phyloP scores from a whole-genome alignment of 2,329 filamentous ascomycete genomes.

The Alternaria sp. region DNA sequence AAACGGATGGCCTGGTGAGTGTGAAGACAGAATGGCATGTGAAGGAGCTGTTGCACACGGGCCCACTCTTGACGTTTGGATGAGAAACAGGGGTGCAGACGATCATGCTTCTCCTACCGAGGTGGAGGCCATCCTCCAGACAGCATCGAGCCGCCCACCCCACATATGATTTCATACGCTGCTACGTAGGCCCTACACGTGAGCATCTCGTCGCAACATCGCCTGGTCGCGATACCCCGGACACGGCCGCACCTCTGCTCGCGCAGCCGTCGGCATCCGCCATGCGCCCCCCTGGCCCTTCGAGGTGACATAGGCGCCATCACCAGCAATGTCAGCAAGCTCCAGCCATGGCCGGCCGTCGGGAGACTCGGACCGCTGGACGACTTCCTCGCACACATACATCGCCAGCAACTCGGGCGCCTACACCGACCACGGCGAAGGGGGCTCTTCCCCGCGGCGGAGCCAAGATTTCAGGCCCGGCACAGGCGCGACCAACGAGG shows the following conservation, averaged over 20 bases:
- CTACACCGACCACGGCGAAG: slow-evolving; percentile 35
- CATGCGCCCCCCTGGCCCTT: slow-evolving; percentile 35
- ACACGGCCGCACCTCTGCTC: slow-evolving; percentile 8
- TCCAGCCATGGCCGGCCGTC: slow-evolving; percentile 44
- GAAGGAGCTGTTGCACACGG: slow-evolving; percentile 2
- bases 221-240: neutral
- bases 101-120: slow-evolving; percentile 1
- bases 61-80: neutral
- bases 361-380: slow-evolving; percentile 42
- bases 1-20: neutral
- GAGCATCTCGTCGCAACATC: neutral
- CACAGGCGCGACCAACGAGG: slow-evolving; percentile 12
- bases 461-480: slow-evolving; percentile 23
- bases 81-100: slow-evolving; percentile 8
- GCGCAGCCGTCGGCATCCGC: slow-evolving; percentile 24
- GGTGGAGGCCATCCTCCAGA: neutral
- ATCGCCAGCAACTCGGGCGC: slow-evolving; percentile 34
- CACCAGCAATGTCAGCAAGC: slow-evolving; percentile 38
- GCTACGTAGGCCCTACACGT: neutral
- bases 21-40: neutral
- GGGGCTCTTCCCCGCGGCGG: slow-evolving; percentile 32
- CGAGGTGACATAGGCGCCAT: slow-evolving; percentile 29
- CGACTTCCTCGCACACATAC: slow-evolving; percentile 41
- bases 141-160: slow-evolving; percentile 2
- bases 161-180: slow-evolving; percentile 9